Base-by-base conservation (phyloP, 805 yeast genomes). In the Pichia gijzeniarum region DNA sequence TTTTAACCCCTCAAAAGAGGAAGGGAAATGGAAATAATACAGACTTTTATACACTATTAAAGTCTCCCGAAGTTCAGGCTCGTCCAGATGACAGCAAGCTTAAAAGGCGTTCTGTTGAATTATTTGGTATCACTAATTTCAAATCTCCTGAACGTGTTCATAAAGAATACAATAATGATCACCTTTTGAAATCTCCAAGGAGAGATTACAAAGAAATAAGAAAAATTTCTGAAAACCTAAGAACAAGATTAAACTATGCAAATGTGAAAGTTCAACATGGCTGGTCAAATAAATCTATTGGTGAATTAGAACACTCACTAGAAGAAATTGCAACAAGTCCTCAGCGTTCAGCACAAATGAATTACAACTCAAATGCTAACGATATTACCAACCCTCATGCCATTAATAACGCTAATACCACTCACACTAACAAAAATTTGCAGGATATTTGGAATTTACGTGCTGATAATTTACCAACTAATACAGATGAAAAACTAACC, bases 261-360 rank as follows among this genome's bases (percentile, higher is more conserved):
- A 61, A 61, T 45, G 41, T 62, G 18, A 65, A 65, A 51, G 61
- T 65, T 18, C 67, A 65, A 48, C 59, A 66, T 48, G 69, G 69
- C 2, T 63, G 66, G 65, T 59, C 61, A 8, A 49, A 53, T 19
- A 56, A 56, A 35, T 54, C 62, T 7, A 57, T 63, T 14, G 51
- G 48, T 6, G 67, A 63, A 43, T 49, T 62, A 14, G 64, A 58
- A 41, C 50, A 59, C 37, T 56, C 57, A 18, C 45, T 62, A 12
- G 57, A 53, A 22, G 51, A 48, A 17, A 55, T 57, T 12, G 48
- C 52, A 13, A 30, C 35, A 43, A 53, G 42, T 41, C 55, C 35
- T 34, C 50, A 37, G 37, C 48, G 44, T 16, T 44, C 42, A 38
- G 50, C 38, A 37, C 50, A 5, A 39, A 25, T 25, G 28, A 25